Base-by-base conservation (phyloP, 306 rosid species). In the Begonia peltatifolia region DNA sequence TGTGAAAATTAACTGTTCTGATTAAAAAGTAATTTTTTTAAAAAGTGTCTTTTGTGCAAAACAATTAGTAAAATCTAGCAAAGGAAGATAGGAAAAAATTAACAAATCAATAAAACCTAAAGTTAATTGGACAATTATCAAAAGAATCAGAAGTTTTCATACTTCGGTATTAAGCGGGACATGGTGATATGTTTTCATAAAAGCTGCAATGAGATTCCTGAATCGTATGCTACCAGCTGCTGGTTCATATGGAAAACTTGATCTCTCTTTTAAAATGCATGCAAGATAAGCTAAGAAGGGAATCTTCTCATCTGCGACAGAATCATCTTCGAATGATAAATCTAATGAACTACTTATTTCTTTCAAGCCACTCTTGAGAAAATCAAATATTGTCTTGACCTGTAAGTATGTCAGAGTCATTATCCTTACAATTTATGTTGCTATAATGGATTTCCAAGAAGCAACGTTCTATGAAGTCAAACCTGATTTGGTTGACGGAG, bases 291-390 rank as follows among this genome's bases (percentile, higher is more conserved):
- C 92, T 51, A 86, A 81, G 71, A 86, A 83, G 54, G 99, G 80
- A 81, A 90, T 80, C 87, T 90, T 86, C 81, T 86, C 99, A 64
- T 90, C 99, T 60, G 95, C 99, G 65, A 90, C 93, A 61, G 94
- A 82, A 67, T 90, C 99, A 30, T 90, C 95, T 68, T 74, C 82
- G 69, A 90, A 90, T 13, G 82, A 90, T 71, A 90, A 79, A 70
- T 90, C 95, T 42, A 90, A 76, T 38, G 99, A 90, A 65, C 95
- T 86, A 79, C 99, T 76, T 77, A 83, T 79, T 63, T 76, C 99
- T 51, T 90, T 92, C 73, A 75, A 90, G 74, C 94, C 99, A 75
- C 65, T 77, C 63, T 75, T 81, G 47, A 90, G 94, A 76, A 90
- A 86, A 59, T 86, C 84, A 62, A 90, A 90, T 69, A 90, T 75